These are phyloP conservation scores for Aspergillus sp. DNA, from an alignment of 2,329 filamentous ascomycete genomes.

Conservation along the genomic window DNA sequence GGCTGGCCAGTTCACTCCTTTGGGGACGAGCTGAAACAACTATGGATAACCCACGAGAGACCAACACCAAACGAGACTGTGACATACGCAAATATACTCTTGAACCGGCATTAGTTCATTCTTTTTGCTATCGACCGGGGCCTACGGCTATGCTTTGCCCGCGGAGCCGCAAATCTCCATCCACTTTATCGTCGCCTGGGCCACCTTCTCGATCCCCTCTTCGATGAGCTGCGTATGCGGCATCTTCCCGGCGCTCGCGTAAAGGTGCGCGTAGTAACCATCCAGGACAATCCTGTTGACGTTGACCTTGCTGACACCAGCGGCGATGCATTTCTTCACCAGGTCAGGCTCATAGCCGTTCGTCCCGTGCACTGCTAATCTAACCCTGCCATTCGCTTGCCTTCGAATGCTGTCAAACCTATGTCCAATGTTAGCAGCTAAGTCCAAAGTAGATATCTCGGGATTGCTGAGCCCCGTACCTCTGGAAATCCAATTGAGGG, in stretches of 20 bases:
- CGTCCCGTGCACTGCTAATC: constrained; percentile 55
- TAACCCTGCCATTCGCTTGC: not conserved
- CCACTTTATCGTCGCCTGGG: constrained; percentile 20
- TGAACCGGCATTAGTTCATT: not conserved
- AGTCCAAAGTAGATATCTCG: too few species aligned
- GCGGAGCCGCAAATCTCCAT: constrained; percentile 21
- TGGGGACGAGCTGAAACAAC: constrained; percentile 20
- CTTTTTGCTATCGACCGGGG: not conserved
- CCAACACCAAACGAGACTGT: not conserved
- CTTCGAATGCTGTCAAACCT: constrained; percentile 25
- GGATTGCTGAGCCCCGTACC: constrained; percentile 17
- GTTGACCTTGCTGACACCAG: constrained; percentile 58
- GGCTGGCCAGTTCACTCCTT: constrained; percentile 24
- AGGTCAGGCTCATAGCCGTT: constrained; percentile 57
- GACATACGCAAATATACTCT: not conserved
- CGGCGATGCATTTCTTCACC: constrained; percentile 54
- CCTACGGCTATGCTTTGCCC: constrained; percentile 8
- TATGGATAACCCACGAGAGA: constrained; percentile 15
- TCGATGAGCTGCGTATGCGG: constrained; percentile 57
- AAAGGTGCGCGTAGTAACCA: constrained; percentile 49
- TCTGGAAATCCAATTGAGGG: constrained; percentile 61
- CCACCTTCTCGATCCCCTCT: constrained; percentile 37
- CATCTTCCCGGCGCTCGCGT: constrained; percentile 50
- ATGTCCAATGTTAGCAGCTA: not conserved
- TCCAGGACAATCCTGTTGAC: constrained; percentile 58